A percentile compares a stretch with the other conserved stretches of the same genome.
phyloP scores from a whole-genome alignment of 2,329 filamentous ascomycete genomes.

The Aspergillus viridinutans region DNA sequence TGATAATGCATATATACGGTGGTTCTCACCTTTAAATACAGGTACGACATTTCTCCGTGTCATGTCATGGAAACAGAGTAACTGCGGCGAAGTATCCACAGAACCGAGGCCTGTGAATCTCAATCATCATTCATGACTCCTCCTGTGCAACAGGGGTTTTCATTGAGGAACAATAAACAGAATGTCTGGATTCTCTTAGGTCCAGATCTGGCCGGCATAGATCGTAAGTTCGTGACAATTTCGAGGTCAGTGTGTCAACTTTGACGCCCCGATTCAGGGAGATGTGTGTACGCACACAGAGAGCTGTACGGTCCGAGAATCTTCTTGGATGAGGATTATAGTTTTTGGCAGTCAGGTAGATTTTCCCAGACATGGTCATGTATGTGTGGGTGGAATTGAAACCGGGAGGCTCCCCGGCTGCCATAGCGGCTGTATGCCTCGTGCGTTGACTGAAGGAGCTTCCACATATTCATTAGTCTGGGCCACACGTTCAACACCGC shows the following conservation, averaged over 20 bases:
- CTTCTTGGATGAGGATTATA: neutral
- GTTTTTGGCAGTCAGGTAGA: neutral
- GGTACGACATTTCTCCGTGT: neutral
- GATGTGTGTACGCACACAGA: neutral
- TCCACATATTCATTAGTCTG: constrained; percentile 20
- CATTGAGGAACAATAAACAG: neutral
- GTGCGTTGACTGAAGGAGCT: constrained; percentile 19
- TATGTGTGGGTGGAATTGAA: constrained; percentile 22
- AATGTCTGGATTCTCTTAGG: neutral
- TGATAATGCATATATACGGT: neutral
- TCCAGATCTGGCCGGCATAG: neutral
- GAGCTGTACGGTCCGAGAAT: neutral
- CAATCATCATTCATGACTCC: neutral
- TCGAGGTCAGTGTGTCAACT: neutral
- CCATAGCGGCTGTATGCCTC: constrained; percentile 28
- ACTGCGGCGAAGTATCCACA: no score
- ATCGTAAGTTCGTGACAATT: neutral
- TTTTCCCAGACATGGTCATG: constrained; percentile 7
- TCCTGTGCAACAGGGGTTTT: neutral
- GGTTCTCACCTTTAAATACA: neutral
- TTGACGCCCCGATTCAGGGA: neutral
- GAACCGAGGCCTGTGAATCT: neutral
- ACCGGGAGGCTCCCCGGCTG: constrained; percentile 23
- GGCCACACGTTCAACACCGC: constrained; percentile 11
- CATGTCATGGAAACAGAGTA: neutral